Base-by-base conservation (phyloP, 805 yeast genomes). In the Candida coleopterorum region DNA sequence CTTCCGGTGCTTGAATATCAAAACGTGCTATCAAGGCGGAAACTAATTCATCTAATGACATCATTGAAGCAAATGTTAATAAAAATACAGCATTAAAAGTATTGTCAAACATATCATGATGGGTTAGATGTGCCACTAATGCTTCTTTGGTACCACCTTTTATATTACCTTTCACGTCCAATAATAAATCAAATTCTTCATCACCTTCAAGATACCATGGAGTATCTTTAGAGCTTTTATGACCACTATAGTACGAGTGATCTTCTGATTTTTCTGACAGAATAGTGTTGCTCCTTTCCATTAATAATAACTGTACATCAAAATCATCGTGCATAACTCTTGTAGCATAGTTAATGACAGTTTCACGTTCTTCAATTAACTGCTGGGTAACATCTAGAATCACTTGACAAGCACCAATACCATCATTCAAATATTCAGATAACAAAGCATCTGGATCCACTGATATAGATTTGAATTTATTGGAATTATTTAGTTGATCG, bases 71-170 rank as follows among this genome's bases (percentile, higher is more conserved):
- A 58, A 87, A 85, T 0, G 94, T 79, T n/a, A 78, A 62, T 41
- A 88, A 61, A 63, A 89, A 76, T 0, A 87, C 74, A 5, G 80
- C 64, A 48, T 79, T 80, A 60, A 79, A 88, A 17, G 71, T 66
- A 3, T 79, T 72, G 49, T 80, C 85, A 16, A 74, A 59, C 26
- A 72, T 56, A 36, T 75, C 76, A 51, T 87, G 94, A 51, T 80
- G 83, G 0, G 95, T 85, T 41, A 89, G 66, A 55, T 85, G 86
- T 37, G 87, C 82, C 6, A 90, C 71, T 29, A 90, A 62, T 0
- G 95, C 94, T 29, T 74, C 79, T 30, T 77, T 72, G 0, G 94
- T 75, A 4, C 96, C 97, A 35, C 96, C 97, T 54, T 81, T 83
- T 25, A 88, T 72, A 36, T 70, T 70, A 2, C 89, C 93, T 41